These are phyloP conservation scores for Globisporangium cylindrosporum DNA, from an alignment of 352 stramenopile genomes.

Conservation along the genomic window DNA sequence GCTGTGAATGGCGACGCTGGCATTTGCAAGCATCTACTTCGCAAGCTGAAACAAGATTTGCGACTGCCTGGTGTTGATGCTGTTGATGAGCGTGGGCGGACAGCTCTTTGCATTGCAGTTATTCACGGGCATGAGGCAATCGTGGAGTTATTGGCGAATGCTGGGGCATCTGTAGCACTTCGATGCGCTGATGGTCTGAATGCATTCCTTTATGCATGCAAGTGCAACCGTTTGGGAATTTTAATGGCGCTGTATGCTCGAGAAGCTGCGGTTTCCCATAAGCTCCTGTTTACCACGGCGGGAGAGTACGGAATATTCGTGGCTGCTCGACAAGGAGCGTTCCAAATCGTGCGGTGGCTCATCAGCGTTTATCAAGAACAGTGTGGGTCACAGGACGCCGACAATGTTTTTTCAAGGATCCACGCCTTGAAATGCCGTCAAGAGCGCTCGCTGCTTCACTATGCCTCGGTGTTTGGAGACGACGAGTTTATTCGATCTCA, in stretches of 20 bases:
- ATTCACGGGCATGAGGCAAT: conserved; percentile 42
- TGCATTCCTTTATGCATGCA: conserved; percentile 45
- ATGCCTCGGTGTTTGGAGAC: conserved; percentile 43
- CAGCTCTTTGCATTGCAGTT: conserved; percentile 46
- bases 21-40: conserved; percentile 43
- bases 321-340: conserved; percentile 34
- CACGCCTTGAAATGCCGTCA: conserved; percentile 22
- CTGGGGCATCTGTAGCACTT: conserved; percentile 33
- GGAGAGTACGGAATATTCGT: conserved; percentile 50
- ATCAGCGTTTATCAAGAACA: conserved; percentile 26
- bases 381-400: background rate
- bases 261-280: conserved; percentile 13
- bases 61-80: conserved; percentile 7
- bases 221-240: conserved; percentile 46
- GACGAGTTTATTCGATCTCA: conserved; percentile 23
- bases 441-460: conserved; percentile 45
- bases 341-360: conserved; percentile 55
- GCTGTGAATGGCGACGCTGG: conserved; percentile 35
- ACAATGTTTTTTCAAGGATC: background rate
- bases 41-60: conserved; percentile 23
- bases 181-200: conserved; percentile 40
- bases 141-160: conserved; percentile 33
- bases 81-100: conserved; percentile 33
- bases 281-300: conserved; percentile 24
- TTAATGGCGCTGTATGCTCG: conserved; percentile 39